These are phyloP conservation scores for Pyrenopolyporus hunteri DNA, from an alignment of 495 filamentous ascomycete genomes.

Conservation along the genomic window DNA sequence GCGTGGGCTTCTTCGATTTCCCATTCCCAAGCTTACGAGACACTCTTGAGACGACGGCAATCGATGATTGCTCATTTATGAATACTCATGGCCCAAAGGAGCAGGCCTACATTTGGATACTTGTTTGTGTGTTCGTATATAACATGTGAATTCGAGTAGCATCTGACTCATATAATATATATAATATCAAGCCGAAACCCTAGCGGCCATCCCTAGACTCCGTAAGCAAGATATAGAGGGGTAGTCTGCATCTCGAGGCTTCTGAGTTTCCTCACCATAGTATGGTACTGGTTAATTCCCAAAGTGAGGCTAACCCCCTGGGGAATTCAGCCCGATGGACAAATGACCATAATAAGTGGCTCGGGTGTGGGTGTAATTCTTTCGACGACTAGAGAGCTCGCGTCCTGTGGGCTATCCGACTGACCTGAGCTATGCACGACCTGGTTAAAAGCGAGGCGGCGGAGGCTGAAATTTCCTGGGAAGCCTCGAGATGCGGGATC, in stretches of 20 bases:
- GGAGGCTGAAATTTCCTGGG: conserved; percentile 47
- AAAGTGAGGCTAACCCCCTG: conserved; percentile 22
- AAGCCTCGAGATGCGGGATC: conserved; percentile 44
- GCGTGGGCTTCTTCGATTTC: too few relatives aligned
- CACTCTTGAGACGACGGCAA: too few relatives aligned
- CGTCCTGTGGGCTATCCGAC: conserved; percentile 46
- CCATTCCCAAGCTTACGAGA: too few relatives aligned
- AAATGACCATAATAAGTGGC: conserved; percentile 61
- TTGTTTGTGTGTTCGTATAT: too few relatives aligned
- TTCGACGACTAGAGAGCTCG: conserved; percentile 55
- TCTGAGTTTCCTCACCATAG: conserved; percentile 11
- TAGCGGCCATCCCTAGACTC: background rate
- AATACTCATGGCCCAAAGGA: too few relatives aligned
- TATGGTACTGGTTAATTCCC: conserved; percentile 34
- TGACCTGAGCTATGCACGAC: conserved; percentile 57
- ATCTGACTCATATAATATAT: too few relatives aligned
- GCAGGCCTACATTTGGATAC: too few relatives aligned
- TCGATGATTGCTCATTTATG: too few relatives aligned
- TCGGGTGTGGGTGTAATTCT: conserved; percentile 60
- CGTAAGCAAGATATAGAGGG: too few relatives aligned
- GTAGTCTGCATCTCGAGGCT: conserved; percentile 15
- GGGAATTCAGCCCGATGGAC: conserved; percentile 22
- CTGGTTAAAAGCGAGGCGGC: conserved; percentile 50
- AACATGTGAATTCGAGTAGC: too few relatives aligned
- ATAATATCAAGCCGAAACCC: too few relatives aligned